These are phyloP conservation scores for Salinomyces thailandicus DNA, from an alignment of 2,329 filamentous ascomycete species.

Conservation along the genomic window DNA sequence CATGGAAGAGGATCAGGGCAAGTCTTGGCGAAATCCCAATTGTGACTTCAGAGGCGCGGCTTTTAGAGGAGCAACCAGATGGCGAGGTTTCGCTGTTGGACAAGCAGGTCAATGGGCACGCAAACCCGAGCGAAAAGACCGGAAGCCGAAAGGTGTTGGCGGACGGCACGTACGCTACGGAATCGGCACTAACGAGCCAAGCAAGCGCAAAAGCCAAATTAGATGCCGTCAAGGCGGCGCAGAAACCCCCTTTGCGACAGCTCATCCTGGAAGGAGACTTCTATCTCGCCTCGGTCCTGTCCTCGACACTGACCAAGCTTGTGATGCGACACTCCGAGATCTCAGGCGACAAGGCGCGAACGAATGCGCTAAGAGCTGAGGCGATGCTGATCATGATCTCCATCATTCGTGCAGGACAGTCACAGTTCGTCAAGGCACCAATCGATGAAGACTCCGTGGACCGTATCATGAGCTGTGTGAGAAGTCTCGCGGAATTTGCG, in stretches of 20 bases:
- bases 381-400: slow-evolving; percentile 99
- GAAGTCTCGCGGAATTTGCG: slow-evolving; percentile 80
- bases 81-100: slow-evolving; percentile 50
- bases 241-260: slow-evolving; percentile 89
- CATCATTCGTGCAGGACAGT: slow-evolving; percentile 93
- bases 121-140: slow-evolving; percentile 63
- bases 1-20: slow-evolving; percentile 90
- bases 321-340: slow-evolving; percentile 97
- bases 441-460: slow-evolving; percentile 99
- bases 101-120: slow-evolving; percentile 64
- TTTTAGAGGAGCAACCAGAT: slow-evolving; percentile 73
- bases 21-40: slow-evolving; percentile 96
- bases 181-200: slow-evolving; percentile 88
- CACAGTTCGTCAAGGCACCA: slow-evolving; percentile 93
- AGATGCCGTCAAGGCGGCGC: slow-evolving; percentile 91
- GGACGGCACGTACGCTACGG: slow-evolving; percentile 94
- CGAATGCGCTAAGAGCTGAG: slow-evolving; percentile 87
- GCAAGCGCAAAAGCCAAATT: slow-evolving; percentile 81
- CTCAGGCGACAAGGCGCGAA: slow-evolving; percentile 72
- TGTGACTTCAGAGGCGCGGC: slow-evolving; percentile 81
- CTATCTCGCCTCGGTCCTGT: slow-evolving; percentile 89
- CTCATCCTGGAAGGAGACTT: slow-evolving; percentile 96
- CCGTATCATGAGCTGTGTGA: slow-evolving; percentile 93
- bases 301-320: slow-evolving; percentile 88
- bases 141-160: slow-evolving; percentile 87